Conservation (phyloP, 352 stramenopile genomes). For the Sclerospora graminicola region DNA sequence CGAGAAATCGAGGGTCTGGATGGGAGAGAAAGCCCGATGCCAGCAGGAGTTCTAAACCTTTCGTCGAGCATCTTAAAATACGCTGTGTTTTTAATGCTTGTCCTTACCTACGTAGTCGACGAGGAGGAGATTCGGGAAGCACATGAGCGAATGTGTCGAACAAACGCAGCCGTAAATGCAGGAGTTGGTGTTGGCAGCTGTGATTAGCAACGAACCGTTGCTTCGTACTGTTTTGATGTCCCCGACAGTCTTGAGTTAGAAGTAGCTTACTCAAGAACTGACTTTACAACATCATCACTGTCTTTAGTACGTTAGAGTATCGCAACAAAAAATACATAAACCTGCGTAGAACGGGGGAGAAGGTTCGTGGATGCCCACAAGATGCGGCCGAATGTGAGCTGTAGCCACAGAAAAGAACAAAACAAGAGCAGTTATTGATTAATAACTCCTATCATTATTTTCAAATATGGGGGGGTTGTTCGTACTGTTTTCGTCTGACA, state of each 20-base stretch:
- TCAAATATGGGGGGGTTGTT: no score
- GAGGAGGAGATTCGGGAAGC: constrained; percentile 75
- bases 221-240: constrained; percentile 67
- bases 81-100: constrained; percentile 78
- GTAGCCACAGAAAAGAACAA: no score
- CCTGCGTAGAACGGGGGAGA: no score
- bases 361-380: no score
- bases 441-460: no score
- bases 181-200: constrained; percentile 64
- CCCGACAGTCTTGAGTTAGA: constrained; percentile 58
- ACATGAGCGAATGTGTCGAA: constrained; percentile 71
- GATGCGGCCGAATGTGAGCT: no score
- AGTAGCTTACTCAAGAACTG: no score
- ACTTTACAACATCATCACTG: no score
- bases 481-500: no score
- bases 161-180: constrained; percentile 62
- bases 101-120: constrained; percentile 57
- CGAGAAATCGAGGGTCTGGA: constrained; percentile 60
- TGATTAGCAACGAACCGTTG: constrained; percentile 33
- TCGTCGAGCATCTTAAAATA: constrained; percentile 83
- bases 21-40: constrained; percentile 29
- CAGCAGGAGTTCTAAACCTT: constrained; percentile 71
- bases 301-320: no score
- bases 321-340: no score
- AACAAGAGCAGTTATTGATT: no score